Conservation (phyloP, 805 yeast genomes). For the Candida golubevii region DNA sequence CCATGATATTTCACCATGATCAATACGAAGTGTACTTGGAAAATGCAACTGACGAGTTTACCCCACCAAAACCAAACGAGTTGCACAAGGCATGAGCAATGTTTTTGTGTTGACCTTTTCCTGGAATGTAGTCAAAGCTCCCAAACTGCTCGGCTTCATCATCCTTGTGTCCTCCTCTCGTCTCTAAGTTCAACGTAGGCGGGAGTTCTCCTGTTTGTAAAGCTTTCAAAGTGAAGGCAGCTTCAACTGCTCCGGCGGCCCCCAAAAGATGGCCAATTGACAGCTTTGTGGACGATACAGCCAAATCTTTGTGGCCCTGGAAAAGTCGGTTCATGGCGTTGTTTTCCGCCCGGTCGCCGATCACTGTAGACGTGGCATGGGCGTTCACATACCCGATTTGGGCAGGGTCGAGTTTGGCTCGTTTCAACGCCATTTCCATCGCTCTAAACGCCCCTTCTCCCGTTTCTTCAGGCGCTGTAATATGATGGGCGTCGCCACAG, state of each 20-base stretch:
- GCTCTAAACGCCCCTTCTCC: slow-evolving; percentile 85
- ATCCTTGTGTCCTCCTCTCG: slow-evolving; percentile 47
- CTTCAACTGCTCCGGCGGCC: slow-evolving; percentile 94
- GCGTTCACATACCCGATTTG: slow-evolving; percentile 82
- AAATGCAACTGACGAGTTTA: slow-evolving; percentile 72
- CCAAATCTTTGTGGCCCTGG: slow-evolving; percentile 31
- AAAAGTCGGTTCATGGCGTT: slow-evolving; percentile 62
- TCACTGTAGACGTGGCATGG: slow-evolving; percentile 89
- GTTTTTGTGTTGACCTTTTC: slow-evolving; percentile 34
- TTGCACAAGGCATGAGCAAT: slow-evolving; percentile 69
- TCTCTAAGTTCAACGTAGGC: slow-evolving; percentile 71
- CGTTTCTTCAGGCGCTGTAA: slow-evolving; percentile 80
- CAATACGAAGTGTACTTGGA: slow-evolving; percentile 5
- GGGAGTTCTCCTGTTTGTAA: slow-evolving; percentile 58
- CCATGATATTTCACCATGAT: too few relatives aligned
- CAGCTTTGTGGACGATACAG: slow-evolving; percentile 82
- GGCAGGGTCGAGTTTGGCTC: slow-evolving; percentile 43
- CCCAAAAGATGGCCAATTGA: slow-evolving; percentile 92
- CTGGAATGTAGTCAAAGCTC: slow-evolving; percentile 55
- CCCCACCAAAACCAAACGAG: slow-evolving; percentile 98
- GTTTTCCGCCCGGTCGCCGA: slow-evolving; percentile 90
- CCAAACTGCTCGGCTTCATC: slow-evolving; percentile 40
- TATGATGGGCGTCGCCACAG: slow-evolving; percentile 88
- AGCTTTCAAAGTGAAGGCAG: slow-evolving; percentile 73
- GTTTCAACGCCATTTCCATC: slow-evolving; percentile 68